phyloP scores from a whole-genome alignment of 306 rosid genomes.

The Rubus idaeus region DNA sequence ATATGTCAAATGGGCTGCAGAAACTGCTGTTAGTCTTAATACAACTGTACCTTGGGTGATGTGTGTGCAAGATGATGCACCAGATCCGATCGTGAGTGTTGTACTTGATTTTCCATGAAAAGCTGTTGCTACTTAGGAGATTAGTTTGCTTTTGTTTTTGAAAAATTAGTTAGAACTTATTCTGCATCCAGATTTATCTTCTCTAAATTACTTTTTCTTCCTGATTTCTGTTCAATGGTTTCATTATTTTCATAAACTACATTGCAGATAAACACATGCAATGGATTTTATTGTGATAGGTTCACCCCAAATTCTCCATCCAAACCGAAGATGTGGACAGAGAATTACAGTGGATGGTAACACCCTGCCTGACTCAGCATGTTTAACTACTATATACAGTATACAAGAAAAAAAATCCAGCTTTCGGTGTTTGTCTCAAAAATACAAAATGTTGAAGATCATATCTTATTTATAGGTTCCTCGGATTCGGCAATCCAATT shows the following conservation, averaged over 20 bases:
- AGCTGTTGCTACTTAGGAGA: too few relatives aligned
- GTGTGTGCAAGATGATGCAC: slow-evolving; percentile 34
- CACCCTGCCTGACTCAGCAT: background rate
- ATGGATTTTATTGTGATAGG: slow-evolving; percentile 31
- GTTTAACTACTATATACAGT: background rate
- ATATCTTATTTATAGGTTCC: slow-evolving; percentile 5
- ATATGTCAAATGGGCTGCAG: slow-evolving; percentile 35
- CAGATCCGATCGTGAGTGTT: slow-evolving; percentile 27
- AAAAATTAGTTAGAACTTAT: background rate
- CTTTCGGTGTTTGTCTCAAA: background rate
- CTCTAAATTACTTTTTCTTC: background rate
- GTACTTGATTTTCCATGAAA: background rate
- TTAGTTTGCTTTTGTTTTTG: background rate
- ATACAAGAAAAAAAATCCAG: background rate
- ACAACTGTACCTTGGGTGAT: slow-evolving; percentile 35
- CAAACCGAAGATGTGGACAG: slow-evolving; percentile 35
- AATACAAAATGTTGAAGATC: background rate
- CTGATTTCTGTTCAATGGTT: background rate
- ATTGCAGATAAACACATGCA: slow-evolving; percentile 37
- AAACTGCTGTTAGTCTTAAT: slow-evolving; percentile 23
- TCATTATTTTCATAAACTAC: slow-evolving; percentile 8
- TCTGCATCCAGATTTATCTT: background rate
- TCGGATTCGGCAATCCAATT: slow-evolving; percentile 27
- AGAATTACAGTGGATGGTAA: slow-evolving; percentile 35
- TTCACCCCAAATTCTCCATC: slow-evolving; percentile 22